Conservation (phyloP, 805 yeast species). For the Cyberlindnera xylosilytica region DNA sequence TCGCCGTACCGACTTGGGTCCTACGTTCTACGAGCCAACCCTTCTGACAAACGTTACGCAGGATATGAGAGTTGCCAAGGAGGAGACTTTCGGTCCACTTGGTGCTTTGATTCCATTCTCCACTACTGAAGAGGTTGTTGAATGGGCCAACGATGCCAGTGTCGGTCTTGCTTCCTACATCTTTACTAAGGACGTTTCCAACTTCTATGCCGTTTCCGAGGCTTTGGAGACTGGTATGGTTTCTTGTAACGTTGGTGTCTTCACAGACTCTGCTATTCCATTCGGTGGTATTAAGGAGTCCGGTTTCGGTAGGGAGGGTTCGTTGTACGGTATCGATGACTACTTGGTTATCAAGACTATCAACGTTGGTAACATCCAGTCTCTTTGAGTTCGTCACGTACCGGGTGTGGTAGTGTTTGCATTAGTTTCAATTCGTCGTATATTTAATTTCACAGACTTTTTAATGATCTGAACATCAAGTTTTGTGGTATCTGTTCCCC, state of each 20-base stretch:
- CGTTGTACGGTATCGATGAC: constrained; percentile 59
- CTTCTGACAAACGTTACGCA: constrained; percentile 49
- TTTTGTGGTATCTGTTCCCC: too few species aligned
- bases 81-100: constrained; percentile 67
- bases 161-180: constrained; percentile 61
- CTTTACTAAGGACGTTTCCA: constrained; percentile 49
- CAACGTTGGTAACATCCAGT: constrained; percentile 21
- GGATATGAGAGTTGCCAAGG: constrained; percentile 46
- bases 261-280: constrained; percentile 55
- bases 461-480: too few species aligned
- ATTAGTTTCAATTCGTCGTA: not conserved
- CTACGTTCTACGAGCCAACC: constrained; percentile 52
- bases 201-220: constrained; percentile 50
- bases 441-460: too few species aligned
- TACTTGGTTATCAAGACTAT: constrained; percentile 51
- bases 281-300: constrained; percentile 64
- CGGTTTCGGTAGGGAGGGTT: constrained; percentile 72
- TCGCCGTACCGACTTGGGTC: constrained; percentile 45
- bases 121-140: constrained; percentile 50
- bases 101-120: constrained; percentile 55
- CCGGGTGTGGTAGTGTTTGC: too few species aligned
- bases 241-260: constrained; percentile 55
- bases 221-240: constrained; percentile 66
- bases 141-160: constrained; percentile 50
- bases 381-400: constrained; percentile 7